Percentiles rank a stretch among this genome's conserved stretches.
Conservation (phyloP, 805 yeast genomes). For the Candida insectalens region DNA sequence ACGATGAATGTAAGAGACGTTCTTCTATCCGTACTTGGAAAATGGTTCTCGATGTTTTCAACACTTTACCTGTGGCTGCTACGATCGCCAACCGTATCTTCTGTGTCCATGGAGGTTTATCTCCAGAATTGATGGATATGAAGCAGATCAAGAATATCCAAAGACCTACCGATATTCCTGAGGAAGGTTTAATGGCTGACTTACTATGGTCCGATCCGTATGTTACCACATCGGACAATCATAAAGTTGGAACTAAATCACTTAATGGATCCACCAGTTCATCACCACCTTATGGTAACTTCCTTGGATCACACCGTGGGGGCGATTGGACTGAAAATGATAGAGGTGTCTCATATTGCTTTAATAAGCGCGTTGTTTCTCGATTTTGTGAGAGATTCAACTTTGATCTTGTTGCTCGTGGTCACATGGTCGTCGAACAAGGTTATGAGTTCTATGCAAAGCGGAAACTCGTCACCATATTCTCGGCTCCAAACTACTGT, state of each 20-base stretch:
- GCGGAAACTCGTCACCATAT: slow-evolving; percentile 66
- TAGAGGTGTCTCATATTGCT: slow-evolving; percentile 74
- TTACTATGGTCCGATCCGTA: slow-evolving; percentile 81
- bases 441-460: slow-evolving; percentile 78
- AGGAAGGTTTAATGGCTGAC: slow-evolving; percentile 68
- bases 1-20: slow-evolving; percentile 52
- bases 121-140: slow-evolving; percentile 58
- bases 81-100: slow-evolving; percentile 49
- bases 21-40: slow-evolving; percentile 40
- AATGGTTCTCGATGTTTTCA: slow-evolving; percentile 43
- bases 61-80: slow-evolving; percentile 52
- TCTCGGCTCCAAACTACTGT: slow-evolving; percentile 78
- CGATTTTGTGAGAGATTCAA: slow-evolving; percentile 55
- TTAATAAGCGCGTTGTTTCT: slow-evolving; percentile 66
- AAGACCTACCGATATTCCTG: slow-evolving; percentile 81
- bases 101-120: slow-evolving; percentile 64
- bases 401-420: slow-evolving; percentile 71
- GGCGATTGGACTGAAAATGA: slow-evolving; percentile 72
- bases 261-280: slow-evolving; percentile 13
- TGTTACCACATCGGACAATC: slow-evolving; percentile 17
- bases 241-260: neutral
- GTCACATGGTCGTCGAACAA: slow-evolving; percentile 86
- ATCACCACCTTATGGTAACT: neutral
- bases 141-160: slow-evolving; percentile 61
- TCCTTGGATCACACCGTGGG: slow-evolving; percentile 6